Evolutionary conservation across 1,139 yeast species (phyloP), one percentile per base, ranked within the genome.

Genomic region (Sugiyamaella novakii): DNA sequence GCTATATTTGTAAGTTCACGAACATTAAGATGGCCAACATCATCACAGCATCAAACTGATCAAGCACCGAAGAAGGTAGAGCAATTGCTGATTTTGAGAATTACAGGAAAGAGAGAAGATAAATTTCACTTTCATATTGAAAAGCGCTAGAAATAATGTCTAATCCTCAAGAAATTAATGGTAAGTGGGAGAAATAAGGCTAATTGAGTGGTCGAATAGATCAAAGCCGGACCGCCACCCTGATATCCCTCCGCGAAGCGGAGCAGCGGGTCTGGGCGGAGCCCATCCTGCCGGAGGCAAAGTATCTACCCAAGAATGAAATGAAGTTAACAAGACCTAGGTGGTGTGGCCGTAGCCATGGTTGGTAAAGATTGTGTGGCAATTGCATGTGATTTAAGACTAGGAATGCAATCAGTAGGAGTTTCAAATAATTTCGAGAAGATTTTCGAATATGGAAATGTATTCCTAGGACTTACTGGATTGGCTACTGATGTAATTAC

Each of bases 311-410:
- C n/a, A n/a, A n/a, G n/a, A n/a, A n/a, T n/a, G n/a, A n/a, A n/a
- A n/a, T n/a, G n/a, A 22, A 6, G 8, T 8, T 22, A 22, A 22
- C 25, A 38, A 28, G 46, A 45, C 14, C 10, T 55, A 78, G 85
- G 96, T 70, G 98, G 99, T 71, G 79, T 96, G 53, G 96, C 96
- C 53, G 95, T 94, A 35, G 98, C 98, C 59, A 94, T 94, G 99
- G 84, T 85, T 21, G 99, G 99, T 60, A 91, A 94, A 67, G 97
- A 89, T 61, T 94, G 99, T 73, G 89, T 94, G 53, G 98, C 98
- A 41, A 91, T 94, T 62, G 99, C 98, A 12, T 84, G 94, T 62
- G 99, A 94, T 71, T 75, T 92, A 64, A 83, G 98, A 64, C 76
- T 94, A 57, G 99, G 99, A 28, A 83, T 83, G 68, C 98, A 92